A percentile compares a stretch with the other conserved stretches of the same genome.
phyloP scores from a whole-genome alignment of 140 eudicot species.

The Cichorium intybus region DNA sequence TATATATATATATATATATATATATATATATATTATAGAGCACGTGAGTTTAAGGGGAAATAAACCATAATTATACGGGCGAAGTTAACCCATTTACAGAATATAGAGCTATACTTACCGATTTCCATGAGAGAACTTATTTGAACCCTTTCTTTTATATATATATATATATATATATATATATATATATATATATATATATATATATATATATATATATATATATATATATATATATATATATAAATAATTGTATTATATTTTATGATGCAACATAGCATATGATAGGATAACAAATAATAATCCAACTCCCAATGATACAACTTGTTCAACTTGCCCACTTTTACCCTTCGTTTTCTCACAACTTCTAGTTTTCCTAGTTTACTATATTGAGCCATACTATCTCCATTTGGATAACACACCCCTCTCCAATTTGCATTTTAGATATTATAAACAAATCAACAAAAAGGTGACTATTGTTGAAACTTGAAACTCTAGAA shows the following conservation, averaged over 20 bases:
- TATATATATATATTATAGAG: too few species aligned
- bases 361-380: conserved; percentile 15
- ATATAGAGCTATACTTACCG: too few species aligned
- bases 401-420: conserved; percentile 19
- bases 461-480: conserved; percentile 18
- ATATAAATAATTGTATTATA: background rate
- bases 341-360: conserved; percentile 18
- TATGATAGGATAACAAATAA: conserved; percentile 28
- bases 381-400: conserved; percentile 33
- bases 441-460: conserved; percentile 31
- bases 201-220: too few species aligned
- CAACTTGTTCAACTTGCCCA: conserved; percentile 42
- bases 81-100: too few species aligned
- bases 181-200: too few species aligned
- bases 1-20: too few species aligned
- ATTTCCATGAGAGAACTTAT: too few species aligned
- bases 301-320: conserved; percentile 26
- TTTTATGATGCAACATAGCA: conserved; percentile 28
- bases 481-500: conserved; percentile 21
- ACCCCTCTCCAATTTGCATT: conserved; percentile 23
- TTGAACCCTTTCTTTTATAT: too few species aligned
- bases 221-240: too few species aligned
- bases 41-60: too few species aligned
- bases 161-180: too few species aligned
- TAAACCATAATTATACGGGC: too few species aligned